These are phyloP conservation scores for Cladosporium halotolerans DNA, from an alignment of 2,329 filamentous ascomycete genomes.

Conservation along the genomic window DNA sequence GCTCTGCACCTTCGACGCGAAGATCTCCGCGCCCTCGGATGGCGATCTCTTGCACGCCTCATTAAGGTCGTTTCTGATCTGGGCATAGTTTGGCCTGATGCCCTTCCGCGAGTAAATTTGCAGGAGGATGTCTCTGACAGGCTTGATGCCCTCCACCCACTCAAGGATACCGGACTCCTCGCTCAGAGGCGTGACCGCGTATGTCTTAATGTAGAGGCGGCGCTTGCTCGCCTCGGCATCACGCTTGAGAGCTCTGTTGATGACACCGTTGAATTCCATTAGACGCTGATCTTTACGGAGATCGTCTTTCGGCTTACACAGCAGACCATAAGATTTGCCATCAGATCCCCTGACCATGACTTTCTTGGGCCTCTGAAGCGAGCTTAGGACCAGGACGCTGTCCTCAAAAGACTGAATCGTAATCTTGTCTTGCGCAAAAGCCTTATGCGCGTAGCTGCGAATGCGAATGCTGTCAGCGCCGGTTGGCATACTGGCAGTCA, in stretches of 20 bases:
- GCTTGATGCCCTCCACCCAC: constrained; percentile 95
- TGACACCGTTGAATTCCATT: constrained; percentile 99
- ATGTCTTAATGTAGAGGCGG: constrained; percentile 92
- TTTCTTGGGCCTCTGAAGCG: constrained; percentile 85
- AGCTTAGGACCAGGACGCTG: constrained; percentile 82
- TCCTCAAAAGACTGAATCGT: constrained; percentile 77
- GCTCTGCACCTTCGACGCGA: constrained; percentile 58
- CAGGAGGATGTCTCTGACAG: constrained; percentile 83
- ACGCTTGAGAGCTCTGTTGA: constrained; percentile 87
- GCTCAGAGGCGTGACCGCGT: constrained; percentile 91
- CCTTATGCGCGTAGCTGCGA: constrained; percentile 59
- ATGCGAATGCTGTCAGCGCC: constrained; percentile 62
- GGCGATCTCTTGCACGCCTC: constrained; percentile 55
- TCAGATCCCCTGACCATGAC: constrained; percentile 84
- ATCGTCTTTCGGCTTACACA: constrained; percentile 98
- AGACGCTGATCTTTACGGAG: constrained; percentile 93
- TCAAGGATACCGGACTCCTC: constrained; percentile 98
- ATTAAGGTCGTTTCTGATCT: constrained; percentile 55
- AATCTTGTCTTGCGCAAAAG: constrained; percentile 80
- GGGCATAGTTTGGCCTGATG: constrained; percentile 59
- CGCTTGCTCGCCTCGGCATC: constrained; percentile 86
- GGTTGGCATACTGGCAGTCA: constrained; percentile 74
- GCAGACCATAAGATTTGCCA: constrained; percentile 77
- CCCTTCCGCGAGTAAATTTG: constrained; percentile 70
- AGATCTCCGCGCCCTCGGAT: constrained; percentile 58